Percentiles rank a stretch among this genome's conserved stretches.
phyloP scores from a whole-genome alignment of 2,329 filamentous ascomycete genomes.

The Biscogniauxia mediterranea region DNA sequence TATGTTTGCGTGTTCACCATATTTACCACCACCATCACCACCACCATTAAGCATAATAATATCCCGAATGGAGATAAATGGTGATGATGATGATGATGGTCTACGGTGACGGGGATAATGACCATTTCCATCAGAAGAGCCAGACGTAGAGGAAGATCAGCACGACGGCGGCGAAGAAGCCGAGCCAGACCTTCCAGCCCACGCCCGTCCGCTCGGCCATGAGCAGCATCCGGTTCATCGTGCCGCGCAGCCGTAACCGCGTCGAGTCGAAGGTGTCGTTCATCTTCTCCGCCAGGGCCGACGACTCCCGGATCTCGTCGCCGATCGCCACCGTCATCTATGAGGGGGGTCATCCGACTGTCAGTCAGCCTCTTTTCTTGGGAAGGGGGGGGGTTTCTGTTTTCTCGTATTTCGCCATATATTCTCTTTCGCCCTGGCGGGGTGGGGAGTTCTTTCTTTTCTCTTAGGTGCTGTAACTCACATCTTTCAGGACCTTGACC shows the following conservation, averaged over 20 bases:
- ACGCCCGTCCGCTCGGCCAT: conserved; percentile 97
- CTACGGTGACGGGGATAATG: too few species aligned
- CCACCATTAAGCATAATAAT: too few species aligned
- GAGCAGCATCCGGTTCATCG: conserved; percentile 94
- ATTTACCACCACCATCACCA: too few species aligned
- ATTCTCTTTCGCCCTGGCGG: too few species aligned
- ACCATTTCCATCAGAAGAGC: conserved; percentile 69
- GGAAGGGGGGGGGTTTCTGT: too few species aligned
- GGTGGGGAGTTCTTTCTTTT: not conserved
- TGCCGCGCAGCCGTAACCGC: conserved; percentile 75
- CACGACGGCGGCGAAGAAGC: conserved; percentile 81
- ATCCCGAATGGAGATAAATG: too few species aligned
- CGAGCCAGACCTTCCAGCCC: conserved; percentile 90
- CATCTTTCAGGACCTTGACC: conserved; percentile 84
- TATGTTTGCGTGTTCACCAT: too few species aligned
- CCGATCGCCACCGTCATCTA: conserved; percentile 91
- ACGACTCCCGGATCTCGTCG: conserved; percentile 89
- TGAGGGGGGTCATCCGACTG: conserved; percentile 4
- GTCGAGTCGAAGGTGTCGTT: conserved; percentile 92
- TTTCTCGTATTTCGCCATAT: conserved; percentile 4
- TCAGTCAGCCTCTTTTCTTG: conserved; percentile 1
- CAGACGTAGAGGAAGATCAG: conserved; percentile 90
- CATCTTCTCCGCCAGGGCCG: conserved; percentile 88
- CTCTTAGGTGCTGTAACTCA: conserved; percentile 45
- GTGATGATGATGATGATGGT: too few species aligned